Percentiles rank a stretch among this genome's conserved stretches.
phyloP scores from a whole-genome alignment of 176 grass and related monocot species.

The Otatea glauca region DNA sequence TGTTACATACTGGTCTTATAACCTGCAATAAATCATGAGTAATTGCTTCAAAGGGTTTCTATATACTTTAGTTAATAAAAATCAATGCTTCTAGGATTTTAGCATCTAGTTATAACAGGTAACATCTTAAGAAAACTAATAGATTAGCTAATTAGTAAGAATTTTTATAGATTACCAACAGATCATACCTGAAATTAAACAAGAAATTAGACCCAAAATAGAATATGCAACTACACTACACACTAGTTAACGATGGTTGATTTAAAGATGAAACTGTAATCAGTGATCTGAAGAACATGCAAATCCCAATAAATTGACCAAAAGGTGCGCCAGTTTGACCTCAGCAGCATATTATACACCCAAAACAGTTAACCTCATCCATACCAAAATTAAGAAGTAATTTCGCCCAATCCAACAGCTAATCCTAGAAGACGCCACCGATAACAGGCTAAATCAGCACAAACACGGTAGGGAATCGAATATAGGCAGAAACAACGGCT shows the following conservation, averaged over 20 bases:
- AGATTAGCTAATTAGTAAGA: background rate
- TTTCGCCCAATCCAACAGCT: background rate
- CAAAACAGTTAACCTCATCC: background rate
- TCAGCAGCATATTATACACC: background rate
- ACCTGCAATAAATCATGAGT: background rate
- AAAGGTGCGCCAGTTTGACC: background rate
- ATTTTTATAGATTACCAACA: background rate
- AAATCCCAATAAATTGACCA: background rate
- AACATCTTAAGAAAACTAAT: background rate
- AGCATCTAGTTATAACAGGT: background rate
- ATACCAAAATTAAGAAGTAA: background rate
- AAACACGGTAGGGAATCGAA: background rate
- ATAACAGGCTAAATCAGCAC: background rate
- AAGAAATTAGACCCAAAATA: background rate
- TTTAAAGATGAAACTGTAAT: background rate
- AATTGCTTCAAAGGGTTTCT: background rate
- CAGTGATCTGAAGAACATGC: background rate
- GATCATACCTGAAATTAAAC: background rate
- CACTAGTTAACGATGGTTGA: background rate
- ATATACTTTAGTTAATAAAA: background rate
- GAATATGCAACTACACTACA: background rate
- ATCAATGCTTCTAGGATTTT: background rate
- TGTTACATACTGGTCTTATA: background rate
- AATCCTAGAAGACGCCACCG: background rate
- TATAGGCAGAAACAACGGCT: background rate